Evolutionary conservation across 2,329 filamentous ascomycete genomes (phyloP).

Genomic region (Aspergillus pseudotamarii): DNA sequence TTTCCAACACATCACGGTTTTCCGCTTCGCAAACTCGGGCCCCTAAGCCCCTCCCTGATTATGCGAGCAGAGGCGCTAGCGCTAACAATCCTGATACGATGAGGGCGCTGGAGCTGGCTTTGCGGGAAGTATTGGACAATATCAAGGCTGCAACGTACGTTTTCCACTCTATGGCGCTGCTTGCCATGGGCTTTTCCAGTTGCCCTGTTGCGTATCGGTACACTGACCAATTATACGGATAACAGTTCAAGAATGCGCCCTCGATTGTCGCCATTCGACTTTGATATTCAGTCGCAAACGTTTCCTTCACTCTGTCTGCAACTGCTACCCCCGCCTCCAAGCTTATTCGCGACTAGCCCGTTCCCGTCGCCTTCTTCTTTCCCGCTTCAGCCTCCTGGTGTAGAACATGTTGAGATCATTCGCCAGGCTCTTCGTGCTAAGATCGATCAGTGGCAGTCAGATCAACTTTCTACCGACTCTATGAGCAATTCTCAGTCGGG

Average conservation of each 20-base stretch:
- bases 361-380: slow-evolving; percentile 78
- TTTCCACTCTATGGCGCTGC: not conserved
- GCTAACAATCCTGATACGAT: slow-evolving; percentile 78
- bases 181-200: slow-evolving; percentile 4
- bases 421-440: slow-evolving; percentile 67
- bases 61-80: slow-evolving; percentile 64
- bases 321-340: slow-evolving; percentile 77
- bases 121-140: slow-evolving; percentile 79
- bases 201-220: slow-evolving; percentile 13
- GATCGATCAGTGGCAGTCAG: slow-evolving; percentile 66
- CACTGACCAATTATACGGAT: slow-evolving; percentile 10
- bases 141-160: slow-evolving; percentile 80
- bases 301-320: slow-evolving; percentile 84
- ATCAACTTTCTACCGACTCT: slow-evolving; percentile 37
- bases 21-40: slow-evolving; percentile 36
- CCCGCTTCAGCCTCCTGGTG: slow-evolving; percentile 74
- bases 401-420: slow-evolving; percentile 74
- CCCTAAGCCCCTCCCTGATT: slow-evolving; percentile 47
- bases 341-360: slow-evolving; percentile 78
- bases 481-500: slow-evolving; percentile 50
- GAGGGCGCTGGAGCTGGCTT: slow-evolving; percentile 78
- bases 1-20: slow-evolving; percentile 34
- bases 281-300: slow-evolving; percentile 81
- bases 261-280: slow-evolving; percentile 63
- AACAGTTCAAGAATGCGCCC: slow-evolving; percentile 48